Conservation (phyloP, 768 basidiomycete genomes). For the Fomitopsis pulvina region DNA sequence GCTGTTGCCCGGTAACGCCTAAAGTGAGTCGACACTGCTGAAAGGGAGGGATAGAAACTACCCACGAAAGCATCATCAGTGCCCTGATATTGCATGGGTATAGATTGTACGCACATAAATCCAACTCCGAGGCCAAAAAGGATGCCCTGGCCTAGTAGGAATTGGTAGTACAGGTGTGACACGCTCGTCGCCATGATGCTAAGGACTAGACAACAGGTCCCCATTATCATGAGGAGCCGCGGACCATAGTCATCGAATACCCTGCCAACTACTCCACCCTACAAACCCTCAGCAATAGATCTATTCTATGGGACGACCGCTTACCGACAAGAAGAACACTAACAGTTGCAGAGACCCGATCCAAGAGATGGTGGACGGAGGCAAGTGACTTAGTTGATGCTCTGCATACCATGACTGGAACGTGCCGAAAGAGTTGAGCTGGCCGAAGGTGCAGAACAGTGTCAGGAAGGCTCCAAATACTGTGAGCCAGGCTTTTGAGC, state of each 20-base stretch:
- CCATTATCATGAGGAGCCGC: slow-evolving; percentile 40
- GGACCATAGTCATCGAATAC: slow-evolving; percentile 58
- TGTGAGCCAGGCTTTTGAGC: slow-evolving; percentile 34
- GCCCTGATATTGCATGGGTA: neutral
- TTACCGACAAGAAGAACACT: slow-evolving; percentile 63
- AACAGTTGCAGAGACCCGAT: slow-evolving; percentile 66
- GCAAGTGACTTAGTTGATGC: slow-evolving; percentile 46
- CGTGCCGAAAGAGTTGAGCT: slow-evolving; percentile 66
- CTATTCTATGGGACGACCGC: slow-evolving; percentile 12
- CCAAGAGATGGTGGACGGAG: slow-evolving; percentile 56
- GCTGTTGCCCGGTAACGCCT: slow-evolving; percentile 59
- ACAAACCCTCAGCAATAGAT: neutral
- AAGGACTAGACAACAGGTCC: slow-evolving; percentile 39
- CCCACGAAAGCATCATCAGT: neutral
- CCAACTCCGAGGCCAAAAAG: slow-evolving; percentile 60
- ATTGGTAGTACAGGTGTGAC: slow-evolving; percentile 50
- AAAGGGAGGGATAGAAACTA: slow-evolving; percentile 65
- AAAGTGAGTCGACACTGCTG: slow-evolving; percentile 64
- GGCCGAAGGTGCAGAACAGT: slow-evolving; percentile 65
- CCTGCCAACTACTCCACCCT: slow-evolving; percentile 62
- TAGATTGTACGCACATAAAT: slow-evolving; percentile 40
- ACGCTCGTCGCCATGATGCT: slow-evolving; percentile 57
- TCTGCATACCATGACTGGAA: slow-evolving; percentile 62
- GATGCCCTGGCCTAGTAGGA: slow-evolving; percentile 54
- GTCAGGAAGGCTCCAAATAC: slow-evolving; percentile 62